phyloP scores from a whole-genome alignment of 805 yeast species.

The Teunomyces pallodes region DNA sequence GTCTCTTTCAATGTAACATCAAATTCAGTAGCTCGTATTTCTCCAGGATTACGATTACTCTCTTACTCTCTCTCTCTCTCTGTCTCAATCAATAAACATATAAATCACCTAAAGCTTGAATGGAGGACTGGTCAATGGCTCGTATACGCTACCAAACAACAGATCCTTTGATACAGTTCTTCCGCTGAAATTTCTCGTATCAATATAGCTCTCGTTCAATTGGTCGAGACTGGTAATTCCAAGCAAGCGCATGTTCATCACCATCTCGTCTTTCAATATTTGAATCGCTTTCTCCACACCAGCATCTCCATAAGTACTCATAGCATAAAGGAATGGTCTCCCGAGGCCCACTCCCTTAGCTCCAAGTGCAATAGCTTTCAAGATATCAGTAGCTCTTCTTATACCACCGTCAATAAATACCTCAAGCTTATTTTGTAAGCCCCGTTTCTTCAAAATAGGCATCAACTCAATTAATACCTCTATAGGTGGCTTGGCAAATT shows the following conservation, averaged over 20 bases:
- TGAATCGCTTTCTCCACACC: constrained; percentile 69
- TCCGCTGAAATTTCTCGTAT: constrained; percentile 20
- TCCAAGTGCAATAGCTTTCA: constrained; percentile 74
- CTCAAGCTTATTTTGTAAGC: constrained; percentile 51
- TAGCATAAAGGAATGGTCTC: constrained; percentile 71
- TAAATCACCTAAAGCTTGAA: constrained; percentile 1
- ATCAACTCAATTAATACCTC: constrained; percentile 58
- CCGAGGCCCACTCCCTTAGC: constrained; percentile 78
- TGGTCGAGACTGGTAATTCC: constrained; percentile 52
- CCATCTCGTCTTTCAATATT: constrained; percentile 58
- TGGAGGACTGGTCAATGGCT: constrained; percentile 48
- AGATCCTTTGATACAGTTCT: constrained; percentile 53
- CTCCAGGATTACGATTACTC: too few species aligned
- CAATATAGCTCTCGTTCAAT: constrained; percentile 27
- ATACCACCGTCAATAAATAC: constrained; percentile 76
- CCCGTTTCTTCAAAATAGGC: constrained; percentile 39
- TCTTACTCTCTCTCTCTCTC: background rate
- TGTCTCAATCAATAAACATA: background rate
- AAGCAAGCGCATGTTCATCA: constrained; percentile 62
- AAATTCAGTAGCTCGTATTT: too few species aligned
- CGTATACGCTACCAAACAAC: constrained; percentile 55
- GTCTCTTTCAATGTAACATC: too few species aligned
- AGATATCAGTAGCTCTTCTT: constrained; percentile 71
- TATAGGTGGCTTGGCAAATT: constrained; percentile 58
- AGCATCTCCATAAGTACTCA: constrained; percentile 75